Evolutionary conservation across 257 asterid genomes (phyloP).

Genomic region (Solanum arcanum): DNA sequence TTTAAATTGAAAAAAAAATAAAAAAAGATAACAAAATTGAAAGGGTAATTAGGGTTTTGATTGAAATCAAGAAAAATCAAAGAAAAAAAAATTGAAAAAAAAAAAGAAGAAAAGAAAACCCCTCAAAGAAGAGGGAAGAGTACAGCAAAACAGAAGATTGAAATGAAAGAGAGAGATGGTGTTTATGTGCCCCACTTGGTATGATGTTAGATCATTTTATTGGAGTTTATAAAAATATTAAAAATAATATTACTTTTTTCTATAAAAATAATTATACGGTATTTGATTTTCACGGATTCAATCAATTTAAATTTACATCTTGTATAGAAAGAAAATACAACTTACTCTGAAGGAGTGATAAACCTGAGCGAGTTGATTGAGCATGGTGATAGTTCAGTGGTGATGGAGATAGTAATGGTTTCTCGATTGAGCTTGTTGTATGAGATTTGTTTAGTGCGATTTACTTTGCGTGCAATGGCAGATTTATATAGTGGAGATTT

Average conservation of each 20-base stretch:
- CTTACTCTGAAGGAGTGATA: not conserved
- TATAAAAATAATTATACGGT: too few relatives aligned
- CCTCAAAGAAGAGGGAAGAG: constrained; percentile 23
- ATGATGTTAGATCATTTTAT: not conserved
- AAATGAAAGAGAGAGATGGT: not conserved
- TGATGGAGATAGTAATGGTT: too few relatives aligned
- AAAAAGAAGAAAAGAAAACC: constrained; percentile 14
- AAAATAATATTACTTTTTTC: not conserved
- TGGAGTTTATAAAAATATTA: too few relatives aligned
- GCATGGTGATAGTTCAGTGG: too few relatives aligned
- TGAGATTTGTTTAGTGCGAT: too few relatives aligned
- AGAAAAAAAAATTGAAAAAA: not conserved
- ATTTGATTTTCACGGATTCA: not conserved
- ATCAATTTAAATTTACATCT: not conserved
- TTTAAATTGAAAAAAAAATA: not conserved
- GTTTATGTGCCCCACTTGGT: not conserved
- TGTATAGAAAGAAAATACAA: too few relatives aligned
- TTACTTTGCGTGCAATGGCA: too few relatives aligned
- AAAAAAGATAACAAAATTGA: not conserved
- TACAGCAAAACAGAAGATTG: not conserved
- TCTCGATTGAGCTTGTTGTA: too few relatives aligned
- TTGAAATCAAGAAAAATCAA: not conserved
- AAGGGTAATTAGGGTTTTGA: not conserved
- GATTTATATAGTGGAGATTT: too few relatives aligned
- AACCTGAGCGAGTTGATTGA: not conserved